phyloP scores from a whole-genome alignment of 75 land plant species.

The Cryptomeria japonica region DNA sequence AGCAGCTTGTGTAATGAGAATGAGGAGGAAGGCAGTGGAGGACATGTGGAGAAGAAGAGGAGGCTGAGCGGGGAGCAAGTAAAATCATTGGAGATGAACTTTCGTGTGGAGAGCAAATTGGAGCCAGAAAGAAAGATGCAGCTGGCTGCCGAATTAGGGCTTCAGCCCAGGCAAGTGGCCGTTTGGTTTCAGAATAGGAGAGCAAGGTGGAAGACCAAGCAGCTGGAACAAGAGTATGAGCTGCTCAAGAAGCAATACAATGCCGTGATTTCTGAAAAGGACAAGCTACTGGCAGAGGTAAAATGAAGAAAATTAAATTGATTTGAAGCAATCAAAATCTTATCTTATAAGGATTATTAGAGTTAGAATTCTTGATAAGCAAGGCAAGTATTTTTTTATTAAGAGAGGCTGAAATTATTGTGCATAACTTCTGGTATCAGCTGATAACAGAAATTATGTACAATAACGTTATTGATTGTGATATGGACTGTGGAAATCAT shows the following conservation, averaged over 20 bases:
- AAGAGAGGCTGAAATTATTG: no score
- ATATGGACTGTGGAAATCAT: no score
- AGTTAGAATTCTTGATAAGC: no score
- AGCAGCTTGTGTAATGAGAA: slow-evolving; percentile 3
- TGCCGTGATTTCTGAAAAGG: not conserved
- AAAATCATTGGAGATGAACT: slow-evolving; percentile 9
- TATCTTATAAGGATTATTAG: not conserved
- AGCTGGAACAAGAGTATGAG: slow-evolving; percentile 6
- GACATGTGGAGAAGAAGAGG: slow-evolving; percentile 5
- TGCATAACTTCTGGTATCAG: no score
- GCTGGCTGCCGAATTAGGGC: slow-evolving; percentile 25
- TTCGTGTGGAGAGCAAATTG: slow-evolving; percentile 6
- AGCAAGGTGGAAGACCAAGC: slow-evolving; percentile 22
- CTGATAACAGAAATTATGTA: no score
- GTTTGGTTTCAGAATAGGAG: slow-evolving; percentile 25
- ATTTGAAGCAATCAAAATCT: not conserved
- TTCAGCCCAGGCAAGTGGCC: slow-evolving; percentile 25
- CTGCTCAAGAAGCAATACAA: slow-evolving; percentile 7
- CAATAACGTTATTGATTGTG: no score
- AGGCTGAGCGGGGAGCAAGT: slow-evolving; percentile 10
- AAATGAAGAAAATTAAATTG: not conserved
- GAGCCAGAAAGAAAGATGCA: slow-evolving; percentile 12
- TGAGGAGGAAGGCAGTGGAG: not conserved
- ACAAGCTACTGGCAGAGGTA: not conserved
- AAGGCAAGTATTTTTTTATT: no score